A percentile compares a stretch with the other conserved stretches of the same genome.
Evolutionary conservation across 2,329 filamentous ascomycete genomes (phyloP).

Genomic region (Alternaria sp.): DNA sequence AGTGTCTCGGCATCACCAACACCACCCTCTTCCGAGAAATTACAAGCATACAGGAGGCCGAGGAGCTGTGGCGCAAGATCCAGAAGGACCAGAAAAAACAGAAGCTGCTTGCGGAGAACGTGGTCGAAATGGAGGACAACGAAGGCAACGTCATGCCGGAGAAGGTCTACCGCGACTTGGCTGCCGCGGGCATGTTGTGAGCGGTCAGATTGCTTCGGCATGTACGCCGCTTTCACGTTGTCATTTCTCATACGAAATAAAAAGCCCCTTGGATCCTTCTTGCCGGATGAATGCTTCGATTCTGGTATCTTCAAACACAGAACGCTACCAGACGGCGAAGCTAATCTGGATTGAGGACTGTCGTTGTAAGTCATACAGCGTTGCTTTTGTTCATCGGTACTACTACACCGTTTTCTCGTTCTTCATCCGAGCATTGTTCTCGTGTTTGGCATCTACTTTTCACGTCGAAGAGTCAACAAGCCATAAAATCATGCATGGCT

Average conservation of each 20-base stretch:
- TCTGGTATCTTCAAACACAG: no score
- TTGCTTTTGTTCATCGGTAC: not conserved
- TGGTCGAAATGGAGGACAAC: slow-evolving; percentile 98
- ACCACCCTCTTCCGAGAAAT: slow-evolving; percentile 93
- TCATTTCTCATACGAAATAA: no score
- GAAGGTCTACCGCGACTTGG: slow-evolving; percentile 95
- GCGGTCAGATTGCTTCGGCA: not conserved
- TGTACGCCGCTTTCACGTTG: not conserved
- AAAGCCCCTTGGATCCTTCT: no score
- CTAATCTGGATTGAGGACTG: no score
- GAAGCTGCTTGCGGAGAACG: slow-evolving; percentile 76
- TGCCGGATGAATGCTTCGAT: no score
- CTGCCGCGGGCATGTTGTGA: slow-evolving; percentile 78
- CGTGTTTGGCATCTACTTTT: not conserved
- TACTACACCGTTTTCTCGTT: not conserved
- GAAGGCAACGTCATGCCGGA: slow-evolving; percentile 99
- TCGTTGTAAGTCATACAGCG: not conserved
- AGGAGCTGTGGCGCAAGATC: slow-evolving; percentile 91
- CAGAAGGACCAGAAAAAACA: slow-evolving; percentile 82
- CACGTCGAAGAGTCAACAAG: not conserved
- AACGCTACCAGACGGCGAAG: no score
- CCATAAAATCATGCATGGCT: not conserved
- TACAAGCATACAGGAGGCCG: slow-evolving; percentile 85
- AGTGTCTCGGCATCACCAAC: slow-evolving; percentile 92
- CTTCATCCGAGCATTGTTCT: not conserved